Base-by-base conservation (phyloP, 805 yeast species). In the Kuraishia molischiana region DNA sequence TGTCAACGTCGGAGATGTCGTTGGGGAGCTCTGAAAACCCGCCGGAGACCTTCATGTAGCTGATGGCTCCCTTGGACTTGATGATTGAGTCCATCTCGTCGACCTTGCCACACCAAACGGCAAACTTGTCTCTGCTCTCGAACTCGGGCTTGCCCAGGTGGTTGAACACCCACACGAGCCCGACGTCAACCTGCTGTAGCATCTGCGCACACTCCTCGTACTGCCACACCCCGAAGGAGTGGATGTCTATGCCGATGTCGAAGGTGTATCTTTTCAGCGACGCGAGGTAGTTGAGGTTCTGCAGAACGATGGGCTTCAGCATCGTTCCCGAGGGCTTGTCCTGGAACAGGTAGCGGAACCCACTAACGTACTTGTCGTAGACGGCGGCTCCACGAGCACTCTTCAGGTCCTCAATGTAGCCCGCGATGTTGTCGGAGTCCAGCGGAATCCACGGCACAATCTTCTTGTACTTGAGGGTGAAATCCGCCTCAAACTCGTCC, bases 401-500 rank as follows among this genome's bases (percentile, higher is more conserved):
- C 35, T 42, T 35, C 22, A 56, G 29, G 4, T 41, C 36, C 1
- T 40, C 37, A 1, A 53, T 45, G 24, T 42, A 49, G 6, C 38
- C 29, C 14, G 37, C 39, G 30, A 65, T 20, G 9, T 38, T 36
- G 1, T 38, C 40, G 2, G 46, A 32, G 2, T 71, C 72, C 6
- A 66, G 36, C 4, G 74, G 73, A 1, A 67, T 69, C 70, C 69
- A 66, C 1, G 72, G 69, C n/a, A 68, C 46, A 6, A 65, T 45
- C 29, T 48, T 50, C 4, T 50, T 31, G 19, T 41, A 24, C 44
- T 45, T 31, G 35, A 35, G 26, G 14, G 38, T 34, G 36, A 17
- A 38, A 36, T 22, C 52, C 39, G 32, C 41, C 48, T 29, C 31
- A 41, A 42, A 37, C 52, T 42, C 41, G 41, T 42, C 35, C 32